Evolutionary conservation across 2,329 filamentous ascomycete species (phyloP), one percentile per base, ranked within the genome.

Genomic region (Xylariaceae sp.): DNA sequence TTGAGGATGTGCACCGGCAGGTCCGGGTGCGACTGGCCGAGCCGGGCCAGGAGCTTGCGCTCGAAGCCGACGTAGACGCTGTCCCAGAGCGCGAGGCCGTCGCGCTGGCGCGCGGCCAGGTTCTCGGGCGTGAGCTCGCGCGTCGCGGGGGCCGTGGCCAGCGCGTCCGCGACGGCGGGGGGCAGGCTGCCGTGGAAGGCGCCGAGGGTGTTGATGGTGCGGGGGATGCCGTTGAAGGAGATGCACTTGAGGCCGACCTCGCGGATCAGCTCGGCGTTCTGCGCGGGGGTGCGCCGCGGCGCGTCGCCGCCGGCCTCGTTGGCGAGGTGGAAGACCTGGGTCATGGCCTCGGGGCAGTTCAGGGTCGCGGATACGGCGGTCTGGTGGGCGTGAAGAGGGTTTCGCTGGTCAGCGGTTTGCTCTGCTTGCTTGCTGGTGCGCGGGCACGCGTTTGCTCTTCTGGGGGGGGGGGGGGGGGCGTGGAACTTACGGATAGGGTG

Each of bases 291-390:
- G 39, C 55, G 47, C 41, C 12, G 39, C 34, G 41, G 39, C 11
- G 13, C 13, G 6, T n/a, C 30, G 30, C 30, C 13, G 30, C 30
- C 17, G 26, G 47, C 18, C 18, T 48, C 28, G 50, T 68, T 63
- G 9, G 75, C 74, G 24, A 77, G 63, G 41, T 73, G 57, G 64
- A 81, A 82, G 11, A 90, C 74, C 17, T 75, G 65, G 3, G 78
- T 66, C 50, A 91, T 77, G 3, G 86, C 85, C 43, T 86, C 83
- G 18, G 87, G 87, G 2, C 87, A 89, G 69, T 94, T 93, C 71
- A 93, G 80, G 1, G 88, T 93, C 68, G 91, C 87, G 2, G 87
- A 89, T 15, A 87, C 83, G 24, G 87, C 88, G 1, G 87, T 85
- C 82, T 88, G 39, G 19, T 2, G 16, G 19, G 15, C 13, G 39